Percentiles rank a stretch among this genome's conserved stretches.
phyloP scores from a whole-genome alignment of 1,284 basidiomycete genomes.

The Somion occarium region DNA sequence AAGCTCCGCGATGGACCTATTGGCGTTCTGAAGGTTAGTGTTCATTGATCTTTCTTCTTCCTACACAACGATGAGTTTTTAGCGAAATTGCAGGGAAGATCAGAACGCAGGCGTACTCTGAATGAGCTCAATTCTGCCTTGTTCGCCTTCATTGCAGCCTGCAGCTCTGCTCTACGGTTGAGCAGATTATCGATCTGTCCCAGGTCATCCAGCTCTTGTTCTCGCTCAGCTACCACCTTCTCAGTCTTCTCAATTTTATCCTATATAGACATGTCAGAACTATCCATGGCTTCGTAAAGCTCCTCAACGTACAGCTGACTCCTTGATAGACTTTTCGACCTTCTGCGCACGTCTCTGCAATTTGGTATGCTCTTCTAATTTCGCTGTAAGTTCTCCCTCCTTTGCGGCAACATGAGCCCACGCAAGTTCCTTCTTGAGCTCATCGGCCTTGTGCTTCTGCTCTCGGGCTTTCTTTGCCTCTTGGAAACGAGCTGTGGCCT shows the following conservation, averaged over 20 bases:
- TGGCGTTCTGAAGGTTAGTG: slow-evolving; percentile 33
- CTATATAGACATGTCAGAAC: slow-evolving; percentile 15
- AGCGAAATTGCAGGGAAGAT: neutral
- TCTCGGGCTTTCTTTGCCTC: slow-evolving; percentile 72
- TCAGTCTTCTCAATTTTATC: slow-evolving; percentile 37
- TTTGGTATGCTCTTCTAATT: slow-evolving; percentile 49
- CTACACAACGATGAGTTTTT: neutral
- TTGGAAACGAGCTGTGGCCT: slow-evolving; percentile 59
- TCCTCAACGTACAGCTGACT: slow-evolving; percentile 40
- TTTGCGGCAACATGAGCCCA: slow-evolving; percentile 87
- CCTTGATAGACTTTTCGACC: slow-evolving; percentile 40
- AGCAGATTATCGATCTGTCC: slow-evolving; percentile 52
- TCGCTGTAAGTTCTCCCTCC: slow-evolving; percentile 46
- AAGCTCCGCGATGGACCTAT: slow-evolving; percentile 43
- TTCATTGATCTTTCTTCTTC: slow-evolving; percentile 34
- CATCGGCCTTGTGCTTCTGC: slow-evolving; percentile 62
- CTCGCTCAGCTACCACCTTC: slow-evolving; percentile 42
- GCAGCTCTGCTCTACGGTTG: slow-evolving; percentile 43
- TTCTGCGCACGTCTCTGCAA: slow-evolving; percentile 43
- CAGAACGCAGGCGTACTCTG: slow-evolving; percentile 1
- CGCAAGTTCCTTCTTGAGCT: slow-evolving; percentile 78
- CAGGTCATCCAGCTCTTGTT: slow-evolving; percentile 43
- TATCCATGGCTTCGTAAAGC: neutral
- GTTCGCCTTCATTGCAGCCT: slow-evolving; percentile 16
- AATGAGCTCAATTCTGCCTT: neutral